Base-by-base conservation (phyloP, 768 basidiomycete genomes). In the Melanogaster broomeanus region DNA sequence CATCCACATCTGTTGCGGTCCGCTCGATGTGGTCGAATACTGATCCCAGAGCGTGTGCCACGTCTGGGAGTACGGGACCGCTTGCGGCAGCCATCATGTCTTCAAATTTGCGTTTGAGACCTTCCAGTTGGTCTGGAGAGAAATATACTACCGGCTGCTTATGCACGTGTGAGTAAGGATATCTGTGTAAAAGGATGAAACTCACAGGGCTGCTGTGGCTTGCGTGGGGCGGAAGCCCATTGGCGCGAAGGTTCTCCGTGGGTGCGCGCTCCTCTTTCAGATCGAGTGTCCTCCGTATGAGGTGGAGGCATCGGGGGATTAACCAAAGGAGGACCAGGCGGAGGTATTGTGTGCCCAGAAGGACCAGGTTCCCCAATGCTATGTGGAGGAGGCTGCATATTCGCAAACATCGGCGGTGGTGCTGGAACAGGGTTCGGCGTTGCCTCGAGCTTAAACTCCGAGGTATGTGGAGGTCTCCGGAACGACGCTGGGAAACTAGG, bases 1-100 rank as follows among this genome's bases (percentile, higher is more conserved):
- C 35, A 42, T 68, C 66, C 30, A 65, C 37, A 6, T 69, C 67
- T 9, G 55, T 56, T 24, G 52, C 57, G 19, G 68, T 67, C 45
- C 62, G 64, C 39, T 69, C 67, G 48, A 69, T 69, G 28, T 69
- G 67, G 42, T 70, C 64, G 24, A 69, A 70, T 13, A 69, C 68
- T 12, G 69, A 59, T 10, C 67, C 69, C 10, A 69, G 57, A 4
- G 60, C 62, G n/a, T 62, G 66, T 10, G 67, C 67, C 18, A 70
- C 59, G 0, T 68, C 62, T 7, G 66, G 67, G 15, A 66, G 37
- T 3, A 70, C 64, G 1, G 67, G 66, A 1, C 67, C 68, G 35
- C 58, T 62, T 18, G 67, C 67, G 9, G 61, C 65, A 6, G 19
- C 35, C 62, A 69, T 69, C 64, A 69, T 65, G 21, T 62, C 53